Evolutionary conservation across 352 stramenopile species (phyloP).

Genomic region (Phytophthora multivora): DNA sequence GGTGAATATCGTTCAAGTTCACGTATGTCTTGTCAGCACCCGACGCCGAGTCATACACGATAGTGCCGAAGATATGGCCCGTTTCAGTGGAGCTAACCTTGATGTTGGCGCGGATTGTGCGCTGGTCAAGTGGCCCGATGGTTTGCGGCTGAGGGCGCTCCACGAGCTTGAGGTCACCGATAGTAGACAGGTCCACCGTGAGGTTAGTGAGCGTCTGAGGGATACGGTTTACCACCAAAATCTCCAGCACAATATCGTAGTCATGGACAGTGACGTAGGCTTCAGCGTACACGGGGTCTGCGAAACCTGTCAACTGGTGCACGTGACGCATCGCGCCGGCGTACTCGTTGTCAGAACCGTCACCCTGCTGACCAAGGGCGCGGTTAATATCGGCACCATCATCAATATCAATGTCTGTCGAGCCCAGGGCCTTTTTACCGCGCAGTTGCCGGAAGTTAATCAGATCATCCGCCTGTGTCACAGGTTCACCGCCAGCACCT

Average conservation of each 20-base stretch:
- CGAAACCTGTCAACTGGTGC: slow-evolving; percentile 99
- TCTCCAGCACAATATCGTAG: slow-evolving; percentile 99
- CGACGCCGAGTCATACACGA: slow-evolving; percentile 98
- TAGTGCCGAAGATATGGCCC: slow-evolving; percentile 99
- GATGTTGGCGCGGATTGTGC: slow-evolving; percentile 97
- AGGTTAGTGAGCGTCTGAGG: slow-evolving; percentile 98
- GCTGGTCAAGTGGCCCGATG: slow-evolving; percentile 97
- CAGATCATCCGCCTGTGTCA: slow-evolving; percentile 93
- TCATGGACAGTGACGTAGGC: slow-evolving; percentile 99
- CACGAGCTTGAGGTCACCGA: slow-evolving; percentile 99
- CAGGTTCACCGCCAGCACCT: slow-evolving; percentile 54
- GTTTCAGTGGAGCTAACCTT: slow-evolving; percentile 99
- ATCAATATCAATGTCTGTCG: slow-evolving; percentile 97
- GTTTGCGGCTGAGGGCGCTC: slow-evolving; percentile 97
- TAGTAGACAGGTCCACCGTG: slow-evolving; percentile 98
- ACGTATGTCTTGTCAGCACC: slow-evolving; percentile 98
- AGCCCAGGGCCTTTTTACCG: slow-evolving; percentile 91
- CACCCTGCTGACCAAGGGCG: slow-evolving; percentile 90
- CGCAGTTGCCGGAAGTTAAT: slow-evolving; percentile 98
- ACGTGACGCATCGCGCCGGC: slow-evolving; percentile 95
- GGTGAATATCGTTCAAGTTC: slow-evolving; percentile 99
- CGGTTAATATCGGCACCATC: slow-evolving; percentile 96
- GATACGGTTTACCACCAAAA: slow-evolving; percentile 99
- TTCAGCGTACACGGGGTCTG: slow-evolving; percentile 99
- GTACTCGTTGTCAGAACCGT: slow-evolving; percentile 78